Evolutionary conservation across 2,329 filamentous ascomycete genomes (phyloP).

Genomic region (Hypoxylon sp.): DNA sequence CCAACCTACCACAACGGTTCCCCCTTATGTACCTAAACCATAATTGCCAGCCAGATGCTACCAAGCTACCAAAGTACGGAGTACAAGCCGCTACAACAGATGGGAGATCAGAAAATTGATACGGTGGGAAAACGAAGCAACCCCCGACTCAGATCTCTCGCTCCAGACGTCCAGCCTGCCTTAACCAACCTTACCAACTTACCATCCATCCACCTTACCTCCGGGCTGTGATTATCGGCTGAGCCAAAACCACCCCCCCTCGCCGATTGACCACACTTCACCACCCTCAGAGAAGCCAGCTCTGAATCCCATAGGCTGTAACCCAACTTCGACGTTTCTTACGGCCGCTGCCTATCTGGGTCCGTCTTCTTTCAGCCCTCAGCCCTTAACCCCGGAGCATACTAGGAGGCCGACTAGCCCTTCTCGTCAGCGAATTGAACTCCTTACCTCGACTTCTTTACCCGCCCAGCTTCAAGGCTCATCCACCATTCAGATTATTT

Average conservation of each 20-base stretch:
- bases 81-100: conserved; percentile 18
- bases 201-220: conserved; percentile 21
- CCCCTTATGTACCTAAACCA: conserved; percentile 16
- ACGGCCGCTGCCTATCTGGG: conserved; percentile 23
- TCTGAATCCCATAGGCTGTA: conserved; percentile 43
- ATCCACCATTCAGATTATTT: conserved; percentile 58
- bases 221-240: conserved; percentile 35
- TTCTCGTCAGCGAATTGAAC: conserved; percentile 56
- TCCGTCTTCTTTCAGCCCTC: conserved; percentile 40
- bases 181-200: conserved; percentile 3
- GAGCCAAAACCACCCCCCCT: conserved; percentile 26
- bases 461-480: conserved; percentile 54
- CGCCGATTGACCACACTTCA: conserved; percentile 34
- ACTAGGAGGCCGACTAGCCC: conserved; percentile 39
- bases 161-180: not conserved
- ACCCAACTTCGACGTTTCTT: conserved; percentile 31
- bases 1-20: conserved; percentile 30
- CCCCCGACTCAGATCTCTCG: conserved; percentile 41
- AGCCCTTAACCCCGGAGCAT: conserved; percentile 34
- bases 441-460: conserved; percentile 53
- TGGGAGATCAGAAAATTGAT: conserved; percentile 27
- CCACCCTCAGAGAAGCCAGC: conserved; percentile 25
- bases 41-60: conserved; percentile 5
- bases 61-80: conserved; percentile 12
- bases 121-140: conserved; percentile 28